Evolutionary conservation across 2,329 filamentous ascomycete species (phyloP).

Genomic region (Aspergillus aculeatus): DNA sequence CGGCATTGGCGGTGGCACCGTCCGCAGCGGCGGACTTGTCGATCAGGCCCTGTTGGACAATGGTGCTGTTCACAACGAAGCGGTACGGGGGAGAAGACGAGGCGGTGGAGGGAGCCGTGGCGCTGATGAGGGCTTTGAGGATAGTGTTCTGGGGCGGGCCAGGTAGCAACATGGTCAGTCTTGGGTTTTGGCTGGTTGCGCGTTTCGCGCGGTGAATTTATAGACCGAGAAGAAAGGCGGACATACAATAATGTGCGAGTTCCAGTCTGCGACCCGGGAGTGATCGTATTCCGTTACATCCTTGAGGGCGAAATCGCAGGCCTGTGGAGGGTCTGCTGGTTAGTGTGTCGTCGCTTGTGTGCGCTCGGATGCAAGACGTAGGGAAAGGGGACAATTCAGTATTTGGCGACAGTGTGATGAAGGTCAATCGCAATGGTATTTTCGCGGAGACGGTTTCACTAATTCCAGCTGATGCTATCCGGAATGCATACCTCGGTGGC

Average conservation of each 20-base stretch:
- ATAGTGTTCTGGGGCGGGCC: slow-evolving; percentile 34
- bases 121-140: slow-evolving; percentile 43
- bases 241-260: slow-evolving; percentile 85
- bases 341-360: not conserved
- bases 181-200: not conserved
- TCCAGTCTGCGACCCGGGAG: slow-evolving; percentile 80
- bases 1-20: slow-evolving; percentile 62
- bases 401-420: no score
- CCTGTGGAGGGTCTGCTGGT: slow-evolving; percentile 52
- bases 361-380: not conserved
- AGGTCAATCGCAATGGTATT: no score
- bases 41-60: slow-evolving; percentile 80
- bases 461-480: not conserved
- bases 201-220: not conserved
- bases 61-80: slow-evolving; percentile 96
- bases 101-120: slow-evolving; percentile 39
- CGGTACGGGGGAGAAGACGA: slow-evolving; percentile 67
- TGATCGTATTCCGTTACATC: slow-evolving; percentile 81
- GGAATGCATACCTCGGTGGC: slow-evolving; percentile 67
- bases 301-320: slow-evolving; percentile 76
- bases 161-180: not conserved
- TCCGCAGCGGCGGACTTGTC: slow-evolving; percentile 53
- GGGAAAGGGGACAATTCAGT: not conserved
- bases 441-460: no score
- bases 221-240: not conserved